Base-by-base conservation (phyloP, 768 basidiomycete genomes). In the Hygrocybe coccinea region DNA sequence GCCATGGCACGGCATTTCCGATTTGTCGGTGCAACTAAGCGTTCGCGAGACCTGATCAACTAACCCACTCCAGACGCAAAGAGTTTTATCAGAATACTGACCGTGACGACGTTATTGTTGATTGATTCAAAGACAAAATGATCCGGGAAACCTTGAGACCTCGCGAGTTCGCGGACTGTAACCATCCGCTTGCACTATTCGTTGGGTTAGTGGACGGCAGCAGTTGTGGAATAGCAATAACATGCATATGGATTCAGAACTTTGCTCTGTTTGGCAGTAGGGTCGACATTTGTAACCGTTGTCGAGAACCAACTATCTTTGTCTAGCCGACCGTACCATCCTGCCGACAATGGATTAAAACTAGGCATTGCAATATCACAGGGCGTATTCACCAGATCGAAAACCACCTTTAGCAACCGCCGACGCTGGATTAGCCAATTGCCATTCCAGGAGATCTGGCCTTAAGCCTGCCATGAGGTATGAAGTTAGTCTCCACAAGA, bases 91-190 rank as follows among this genome's bases (percentile, higher is more conserved):
- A 14, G 8, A 5, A 43, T 5, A 72, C 85, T 57, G 56, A 89
- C 87, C 1, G 83, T 87, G 29, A 80, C 74, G 12, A 89, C 76
- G 41, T 77, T 80, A 38, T 80, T 62, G 12, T 76, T 69, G 6
- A 74, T 59, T 0, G 86, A 72, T 53, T 78, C 63, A 58, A 92
- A 91, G 0, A 79, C 68, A 56, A 89, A 90, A 62, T 76, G 70
- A 59, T 92, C 90, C 0, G 89, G 86, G 65, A 92, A 89, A 0
- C 90, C 89, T 71, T 92, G 90, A 0, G 87, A 85, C 39, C 90
- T 74, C 7, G 89, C 89, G 12, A 88, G 73, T 65, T 91, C 89
- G 5, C 89, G 79, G 21, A 91, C 83, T 0, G 86, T 86, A 5
- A 89, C 70, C 60, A 89, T 82, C 8, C 90, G 79, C 60, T 78